A percentile compares a stretch with the other conserved stretches of the same genome.
These are phyloP conservation scores for Phalaenopsis equestris DNA, from an alignment of 106 monocot species.

Conservation along the genomic window DNA sequence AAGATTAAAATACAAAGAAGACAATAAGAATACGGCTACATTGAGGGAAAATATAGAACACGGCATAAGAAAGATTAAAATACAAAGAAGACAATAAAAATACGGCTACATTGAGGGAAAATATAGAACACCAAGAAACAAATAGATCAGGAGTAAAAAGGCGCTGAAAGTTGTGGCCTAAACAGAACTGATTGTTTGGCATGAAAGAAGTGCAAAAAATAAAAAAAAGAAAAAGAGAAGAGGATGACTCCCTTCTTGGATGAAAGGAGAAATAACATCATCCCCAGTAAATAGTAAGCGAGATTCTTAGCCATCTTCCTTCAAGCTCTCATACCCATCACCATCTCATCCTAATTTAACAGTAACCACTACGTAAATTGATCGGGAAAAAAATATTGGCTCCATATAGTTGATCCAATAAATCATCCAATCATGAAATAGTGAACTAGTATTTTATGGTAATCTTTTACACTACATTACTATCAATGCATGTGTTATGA, in stretches of 20 bases:
- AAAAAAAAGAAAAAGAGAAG: not conserved
- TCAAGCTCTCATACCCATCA: not conserved
- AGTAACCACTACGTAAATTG: not conserved
- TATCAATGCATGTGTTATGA: not conserved
- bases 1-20: too few species aligned
- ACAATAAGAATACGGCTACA: too few species aligned
- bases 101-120: too few species aligned
- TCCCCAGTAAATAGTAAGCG: too few species aligned
- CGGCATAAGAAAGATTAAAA: too few species aligned
- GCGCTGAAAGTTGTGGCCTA: not conserved
- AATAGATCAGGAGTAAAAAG: not conserved
- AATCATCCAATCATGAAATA: not conserved
- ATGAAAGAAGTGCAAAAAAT: not conserved
- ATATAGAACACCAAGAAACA: too few species aligned
- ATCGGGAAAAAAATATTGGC: not conserved
- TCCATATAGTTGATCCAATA: not conserved
- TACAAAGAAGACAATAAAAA: too few species aligned
- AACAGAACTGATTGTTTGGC: not conserved
- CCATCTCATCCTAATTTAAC: not conserved
- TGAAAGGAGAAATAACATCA: too few species aligned
- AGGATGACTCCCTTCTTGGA: too few species aligned
- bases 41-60: too few species aligned
- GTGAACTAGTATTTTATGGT: not conserved
- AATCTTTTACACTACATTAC: not conserved
- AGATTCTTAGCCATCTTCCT: not conserved